Conservation (phyloP, 345 rosid species). For the Camelina sativa region DNA sequence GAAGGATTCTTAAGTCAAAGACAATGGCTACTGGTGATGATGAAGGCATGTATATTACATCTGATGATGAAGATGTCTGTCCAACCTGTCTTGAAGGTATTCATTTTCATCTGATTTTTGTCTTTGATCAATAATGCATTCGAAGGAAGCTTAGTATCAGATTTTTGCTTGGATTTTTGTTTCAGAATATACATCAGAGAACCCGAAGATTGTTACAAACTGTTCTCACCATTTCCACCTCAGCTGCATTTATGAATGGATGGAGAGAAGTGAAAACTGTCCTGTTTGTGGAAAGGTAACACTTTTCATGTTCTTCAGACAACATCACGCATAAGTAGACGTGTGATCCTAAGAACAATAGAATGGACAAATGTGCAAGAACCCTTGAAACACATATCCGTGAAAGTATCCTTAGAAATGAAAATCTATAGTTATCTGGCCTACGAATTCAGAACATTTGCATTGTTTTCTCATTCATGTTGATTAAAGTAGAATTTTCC, state of each 20-base stretch:
- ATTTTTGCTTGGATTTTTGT: background rate
- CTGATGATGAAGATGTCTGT: constrained; percentile 94
- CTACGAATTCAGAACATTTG: constrained; percentile 4
- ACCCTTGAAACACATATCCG: background rate
- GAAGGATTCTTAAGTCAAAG: constrained; percentile 59
- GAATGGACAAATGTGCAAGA: background rate
- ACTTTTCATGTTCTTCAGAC: constrained; percentile 24
- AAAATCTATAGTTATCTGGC: background rate
- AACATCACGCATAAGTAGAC: constrained; percentile 3
- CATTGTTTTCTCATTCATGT: constrained; percentile 22
- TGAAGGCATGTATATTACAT: constrained; percentile 54
- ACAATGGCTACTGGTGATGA: constrained; percentile 46
- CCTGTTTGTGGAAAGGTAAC: constrained; percentile 98
- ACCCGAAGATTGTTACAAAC: constrained; percentile 88
- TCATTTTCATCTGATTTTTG: constrained; percentile 6
- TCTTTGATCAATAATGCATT: background rate
- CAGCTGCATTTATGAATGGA: constrained; percentile 98
- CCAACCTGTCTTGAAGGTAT: constrained; percentile 99
- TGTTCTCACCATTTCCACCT: constrained; percentile 98
- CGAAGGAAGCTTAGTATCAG: constrained; percentile 9
- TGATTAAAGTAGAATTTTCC: background rate
- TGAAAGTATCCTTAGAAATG: background rate
- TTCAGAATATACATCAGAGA: constrained; percentile 91
- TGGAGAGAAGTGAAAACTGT: constrained; percentile 98
- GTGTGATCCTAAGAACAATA: background rate